Base-by-base conservation (phyloP, 2,329 filamentous ascomycete genomes). In the Stachybotrys chlorohalonatus region DNA sequence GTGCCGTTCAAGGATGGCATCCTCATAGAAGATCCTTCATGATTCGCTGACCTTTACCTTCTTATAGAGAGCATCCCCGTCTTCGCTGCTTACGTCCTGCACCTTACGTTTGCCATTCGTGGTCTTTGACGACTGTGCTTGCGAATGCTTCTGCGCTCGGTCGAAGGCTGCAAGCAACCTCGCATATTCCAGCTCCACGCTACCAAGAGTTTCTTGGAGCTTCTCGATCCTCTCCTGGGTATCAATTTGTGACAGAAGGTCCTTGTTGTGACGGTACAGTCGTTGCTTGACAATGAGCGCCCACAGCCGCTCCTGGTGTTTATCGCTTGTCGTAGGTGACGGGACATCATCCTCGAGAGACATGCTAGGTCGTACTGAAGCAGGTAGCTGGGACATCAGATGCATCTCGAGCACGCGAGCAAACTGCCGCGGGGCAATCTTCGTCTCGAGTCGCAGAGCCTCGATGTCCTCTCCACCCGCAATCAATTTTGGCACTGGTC, bases 361-460 rank as follows among this genome's bases (percentile, higher is more conserved):
- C 68, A 79, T 67, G 55, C 73, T 67, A 58, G 83, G 82, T 15
- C 83, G 81, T 52, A 86, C 77, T 0, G 77, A 74, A 7, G 68
- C 68, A 0, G 83, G 78, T 9, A 87, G 74, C 57, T 76, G 73
- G 2, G 82, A 83, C 74, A 86, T 83, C 31, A 86, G 75, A 51
- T 92, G 83, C 78, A 93, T 87, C 68, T 94, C 89, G 1, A 90
- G 73, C 7, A 92, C 76, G 6, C 89, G 79, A 58, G 78, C 77
- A 66, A 93, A 91, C 64, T 94, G 89, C n/a, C 89, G 77, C 0
- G 84, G 79, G 1, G 85, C 83, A 55, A 93, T 89, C 75, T 93
- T 94, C 53, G 79, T 74, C 58, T 81, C 75, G 31, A 72, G 69
- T 2, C 84, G 80, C n/a, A 90, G 72, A 1, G 70, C 64, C 32